These are phyloP conservation scores for Flaveria linearis DNA, from an alignment of 129 eudicot species.

Conservation along the genomic window DNA sequence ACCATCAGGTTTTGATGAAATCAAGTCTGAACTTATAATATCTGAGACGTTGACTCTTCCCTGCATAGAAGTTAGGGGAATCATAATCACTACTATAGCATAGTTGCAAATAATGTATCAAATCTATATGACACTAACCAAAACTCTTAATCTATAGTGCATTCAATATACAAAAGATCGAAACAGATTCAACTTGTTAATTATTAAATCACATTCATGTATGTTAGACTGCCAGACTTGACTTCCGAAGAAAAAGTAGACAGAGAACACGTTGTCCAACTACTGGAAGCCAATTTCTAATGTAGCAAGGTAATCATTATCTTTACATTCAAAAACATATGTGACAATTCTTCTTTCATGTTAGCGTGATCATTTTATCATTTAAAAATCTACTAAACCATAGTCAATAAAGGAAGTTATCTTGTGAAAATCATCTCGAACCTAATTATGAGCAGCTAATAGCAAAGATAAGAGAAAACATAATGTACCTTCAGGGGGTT, in stretches of 20 bases:
- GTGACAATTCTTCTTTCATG: constrained; percentile 10
- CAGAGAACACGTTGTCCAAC: background rate
- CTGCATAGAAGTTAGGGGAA: constrained; percentile 35
- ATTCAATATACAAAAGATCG: background rate
- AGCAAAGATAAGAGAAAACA: background rate
- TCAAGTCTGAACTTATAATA: constrained; percentile 56
- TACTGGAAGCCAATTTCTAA: background rate
- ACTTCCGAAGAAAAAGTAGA: background rate
- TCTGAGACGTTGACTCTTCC: constrained; percentile 69
- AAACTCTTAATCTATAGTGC: background rate
- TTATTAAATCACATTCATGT: background rate
- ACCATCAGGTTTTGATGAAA: constrained; percentile 70
- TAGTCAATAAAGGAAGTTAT: background rate
- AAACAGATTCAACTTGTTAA: background rate
- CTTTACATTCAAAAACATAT: constrained; percentile 10
- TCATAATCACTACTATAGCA: constrained; percentile 1
- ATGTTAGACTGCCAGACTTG: background rate
- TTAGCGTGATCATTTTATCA: background rate
- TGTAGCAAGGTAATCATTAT: background rate
- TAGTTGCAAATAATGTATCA: background rate
- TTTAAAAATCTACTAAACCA: background rate
- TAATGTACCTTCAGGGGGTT: constrained; percentile 37
- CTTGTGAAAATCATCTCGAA: background rate
- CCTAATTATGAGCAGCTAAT: constrained; percentile 3
- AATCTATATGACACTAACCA: background rate